These are phyloP conservation scores for Talaromyces islandicus DNA, from an alignment of 2,329 filamentous ascomycete species.

Conservation along the genomic window DNA sequence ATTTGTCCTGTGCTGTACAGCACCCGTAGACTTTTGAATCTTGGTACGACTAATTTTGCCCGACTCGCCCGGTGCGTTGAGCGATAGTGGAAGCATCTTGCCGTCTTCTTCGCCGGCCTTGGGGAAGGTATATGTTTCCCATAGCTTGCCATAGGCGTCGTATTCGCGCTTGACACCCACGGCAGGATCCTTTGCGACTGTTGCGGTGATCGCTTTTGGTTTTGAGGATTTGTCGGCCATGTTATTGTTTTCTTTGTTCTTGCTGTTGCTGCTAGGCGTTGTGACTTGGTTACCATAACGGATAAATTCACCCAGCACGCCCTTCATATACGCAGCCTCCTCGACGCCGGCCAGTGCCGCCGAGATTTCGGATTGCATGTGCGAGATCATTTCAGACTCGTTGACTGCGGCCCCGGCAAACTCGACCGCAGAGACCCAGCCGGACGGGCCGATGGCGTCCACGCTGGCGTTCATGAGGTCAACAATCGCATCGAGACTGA, in stretches of 20 bases:
- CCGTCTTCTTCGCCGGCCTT: slow-evolving; percentile 26
- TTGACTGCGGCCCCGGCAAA: slow-evolving; percentile 27
- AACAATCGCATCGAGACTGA: slow-evolving; percentile 34
- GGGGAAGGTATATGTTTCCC: slow-evolving; percentile 16
- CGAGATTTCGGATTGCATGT: slow-evolving; percentile 44
- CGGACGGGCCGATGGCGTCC: slow-evolving; percentile 43
- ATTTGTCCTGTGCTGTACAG: slow-evolving; percentile 61
- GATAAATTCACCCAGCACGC: slow-evolving; percentile 42
- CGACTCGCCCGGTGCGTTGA: slow-evolving; percentile 50
- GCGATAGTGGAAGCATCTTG: slow-evolving; percentile 63
- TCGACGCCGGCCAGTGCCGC: slow-evolving; percentile 43
- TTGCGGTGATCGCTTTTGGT: slow-evolving; percentile 9
- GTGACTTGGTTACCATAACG: slow-evolving; percentile 23
- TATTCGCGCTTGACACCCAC: slow-evolving; percentile 10
- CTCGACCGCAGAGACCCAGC: slow-evolving; percentile 38
- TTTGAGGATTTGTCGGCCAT: neutral
- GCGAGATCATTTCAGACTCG: slow-evolving; percentile 40
- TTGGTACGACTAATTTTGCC: slow-evolving; percentile 37
- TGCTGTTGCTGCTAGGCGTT: neutral
- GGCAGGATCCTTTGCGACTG: neutral
- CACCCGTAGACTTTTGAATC: slow-evolving; percentile 59
- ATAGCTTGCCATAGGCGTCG: slow-evolving; percentile 9
- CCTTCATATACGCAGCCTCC: slow-evolving; percentile 42
- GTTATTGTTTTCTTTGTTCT: slow-evolving; percentile 7
- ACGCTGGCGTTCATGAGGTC: slow-evolving; percentile 39